phyloP scores from a whole-genome alignment of 1,284 basidiomycete genomes.

The Chiua sp. region DNA sequence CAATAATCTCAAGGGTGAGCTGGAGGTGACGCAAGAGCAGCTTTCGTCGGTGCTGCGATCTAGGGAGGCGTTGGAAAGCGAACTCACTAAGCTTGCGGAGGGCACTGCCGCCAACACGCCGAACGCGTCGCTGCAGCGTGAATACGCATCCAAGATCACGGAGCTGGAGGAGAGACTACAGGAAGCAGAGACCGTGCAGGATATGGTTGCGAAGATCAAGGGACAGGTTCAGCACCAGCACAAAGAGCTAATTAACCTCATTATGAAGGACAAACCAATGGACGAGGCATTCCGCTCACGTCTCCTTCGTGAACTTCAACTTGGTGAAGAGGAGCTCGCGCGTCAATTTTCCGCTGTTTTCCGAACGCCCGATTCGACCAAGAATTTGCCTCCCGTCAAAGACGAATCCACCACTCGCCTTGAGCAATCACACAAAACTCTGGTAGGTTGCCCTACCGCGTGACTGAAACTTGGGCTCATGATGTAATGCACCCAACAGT shows the following conservation, averaged over 20 bases:
- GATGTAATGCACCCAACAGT: conserved; percentile 40
- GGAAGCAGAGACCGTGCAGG: conserved; percentile 56
- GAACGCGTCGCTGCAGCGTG: conserved; percentile 55
- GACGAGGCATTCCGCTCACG: conserved; percentile 70
- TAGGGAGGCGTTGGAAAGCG: conserved; percentile 70
- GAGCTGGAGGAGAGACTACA: conserved; percentile 70
- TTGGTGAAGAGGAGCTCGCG: conserved; percentile 66
- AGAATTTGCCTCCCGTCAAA: conserved; percentile 51
- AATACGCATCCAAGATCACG: conserved; percentile 70
- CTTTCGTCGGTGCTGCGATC: conserved; percentile 59
- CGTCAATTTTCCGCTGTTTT: conserved; percentile 52
- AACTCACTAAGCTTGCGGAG: conserved; percentile 70
- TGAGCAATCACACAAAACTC: conserved; percentile 74
- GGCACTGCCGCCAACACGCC: conserved; percentile 54
- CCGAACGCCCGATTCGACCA: conserved; percentile 43
- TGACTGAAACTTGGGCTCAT: background rate
- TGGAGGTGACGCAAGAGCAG: conserved; percentile 58
- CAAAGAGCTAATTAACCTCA: conserved; percentile 68
- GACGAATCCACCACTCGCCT: conserved; percentile 72
- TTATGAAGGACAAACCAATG: conserved; percentile 60
- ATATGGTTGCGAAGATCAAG: conserved; percentile 60
- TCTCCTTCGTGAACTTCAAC: conserved; percentile 71
- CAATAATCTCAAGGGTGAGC: conserved; percentile 55
- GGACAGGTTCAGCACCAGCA: conserved; percentile 72
- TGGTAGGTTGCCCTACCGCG: conserved; percentile 47